These are phyloP conservation scores for Pascua guehoae DNA, from an alignment of 1,284 basidiomycete genomes.

Conservation along the genomic window DNA sequence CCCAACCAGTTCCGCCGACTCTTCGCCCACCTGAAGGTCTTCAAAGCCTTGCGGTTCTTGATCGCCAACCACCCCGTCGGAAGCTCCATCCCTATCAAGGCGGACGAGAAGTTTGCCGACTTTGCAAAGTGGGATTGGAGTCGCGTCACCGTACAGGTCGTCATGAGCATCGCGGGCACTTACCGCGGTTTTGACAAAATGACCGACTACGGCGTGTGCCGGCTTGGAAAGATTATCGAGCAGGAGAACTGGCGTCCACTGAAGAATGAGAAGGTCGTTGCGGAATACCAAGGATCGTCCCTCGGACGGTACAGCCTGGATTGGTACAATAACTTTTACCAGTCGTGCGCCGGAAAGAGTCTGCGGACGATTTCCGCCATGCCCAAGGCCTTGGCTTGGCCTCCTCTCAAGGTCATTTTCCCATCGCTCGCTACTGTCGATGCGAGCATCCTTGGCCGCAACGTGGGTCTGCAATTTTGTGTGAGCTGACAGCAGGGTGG, in stretches of 20 bases:
- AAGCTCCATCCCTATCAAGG: constrained; percentile 23
- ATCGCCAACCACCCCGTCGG: constrained; percentile 29
- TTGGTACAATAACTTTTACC: constrained; percentile 44
- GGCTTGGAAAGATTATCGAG: constrained; percentile 36
- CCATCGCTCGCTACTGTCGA: constrained; percentile 43
- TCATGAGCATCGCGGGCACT: constrained; percentile 41
- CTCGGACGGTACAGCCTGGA: constrained; percentile 38
- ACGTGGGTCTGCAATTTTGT: constrained; percentile 13
- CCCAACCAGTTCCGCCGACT: constrained; percentile 36
- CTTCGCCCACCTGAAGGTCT: constrained; percentile 39
- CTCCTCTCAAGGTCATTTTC: constrained; percentile 44
- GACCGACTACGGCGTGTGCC: constrained; percentile 31
- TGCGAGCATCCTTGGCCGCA: constrained; percentile 25
- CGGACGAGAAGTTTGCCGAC: constrained; percentile 13
- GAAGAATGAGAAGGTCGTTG: constrained; percentile 30
- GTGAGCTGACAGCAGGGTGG: constrained; percentile 29
- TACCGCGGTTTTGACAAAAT: constrained; percentile 35
- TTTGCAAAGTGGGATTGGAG: constrained; percentile 44
- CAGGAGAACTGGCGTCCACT: constrained; percentile 38
- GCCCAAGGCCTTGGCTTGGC: constrained; percentile 29
- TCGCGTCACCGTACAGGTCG: constrained; percentile 39
- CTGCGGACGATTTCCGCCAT: constrained; percentile 14
- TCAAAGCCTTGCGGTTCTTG: constrained; percentile 33
- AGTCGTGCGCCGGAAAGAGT: constrained; percentile 28
- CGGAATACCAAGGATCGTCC: constrained; percentile 47